A percentile compares a stretch with the other conserved stretches of the same genome.
Evolutionary conservation across 352 stramenopile genomes (phyloP).

Genomic region (Phytophthora macrochlamydospora): DNA sequence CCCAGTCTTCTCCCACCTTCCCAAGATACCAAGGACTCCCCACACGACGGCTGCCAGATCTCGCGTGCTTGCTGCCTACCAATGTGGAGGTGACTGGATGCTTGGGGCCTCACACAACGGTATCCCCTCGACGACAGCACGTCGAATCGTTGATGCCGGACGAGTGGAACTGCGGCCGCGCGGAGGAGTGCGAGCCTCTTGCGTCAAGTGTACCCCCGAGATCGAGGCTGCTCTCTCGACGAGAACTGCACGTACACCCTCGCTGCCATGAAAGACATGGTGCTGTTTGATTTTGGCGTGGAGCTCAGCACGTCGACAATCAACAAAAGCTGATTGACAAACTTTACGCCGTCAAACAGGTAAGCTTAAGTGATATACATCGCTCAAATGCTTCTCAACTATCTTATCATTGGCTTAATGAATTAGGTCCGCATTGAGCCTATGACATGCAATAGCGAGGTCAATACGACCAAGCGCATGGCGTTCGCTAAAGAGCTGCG

Average conservation of each 20-base stretch:
- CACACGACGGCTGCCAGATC: background rate
- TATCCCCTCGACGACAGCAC: background rate
- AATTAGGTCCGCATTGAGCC: slow-evolving; percentile 3
- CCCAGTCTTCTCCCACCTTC: background rate
- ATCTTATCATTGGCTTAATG: background rate
- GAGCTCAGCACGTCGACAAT: background rate
- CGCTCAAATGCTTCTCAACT: background rate
- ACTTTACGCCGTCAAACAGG: slow-evolving; percentile 16
- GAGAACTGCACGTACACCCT: slow-evolving; percentile 9
- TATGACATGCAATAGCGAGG: slow-evolving; percentile 10
- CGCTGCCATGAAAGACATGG: background rate
- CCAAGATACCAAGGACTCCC: background rate
- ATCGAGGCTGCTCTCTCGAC: slow-evolving; percentile 8
- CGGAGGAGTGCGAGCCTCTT: background rate
- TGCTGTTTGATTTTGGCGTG: background rate
- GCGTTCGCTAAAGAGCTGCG: background rate
- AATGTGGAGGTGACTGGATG: background rate
- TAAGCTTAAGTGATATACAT: background rate
- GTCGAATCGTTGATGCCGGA: background rate
- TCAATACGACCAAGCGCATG: slow-evolving; percentile 6
- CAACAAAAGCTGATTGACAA: background rate
- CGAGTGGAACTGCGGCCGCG: background rate
- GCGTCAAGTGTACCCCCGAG: background rate
- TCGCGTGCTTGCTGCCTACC: background rate
- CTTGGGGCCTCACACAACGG: background rate